Percentiles rank a stretch among this genome's conserved stretches.
Conservation (phyloP, 1,284 basidiomycete genomes). For the Ustilago trichophora region DNA sequence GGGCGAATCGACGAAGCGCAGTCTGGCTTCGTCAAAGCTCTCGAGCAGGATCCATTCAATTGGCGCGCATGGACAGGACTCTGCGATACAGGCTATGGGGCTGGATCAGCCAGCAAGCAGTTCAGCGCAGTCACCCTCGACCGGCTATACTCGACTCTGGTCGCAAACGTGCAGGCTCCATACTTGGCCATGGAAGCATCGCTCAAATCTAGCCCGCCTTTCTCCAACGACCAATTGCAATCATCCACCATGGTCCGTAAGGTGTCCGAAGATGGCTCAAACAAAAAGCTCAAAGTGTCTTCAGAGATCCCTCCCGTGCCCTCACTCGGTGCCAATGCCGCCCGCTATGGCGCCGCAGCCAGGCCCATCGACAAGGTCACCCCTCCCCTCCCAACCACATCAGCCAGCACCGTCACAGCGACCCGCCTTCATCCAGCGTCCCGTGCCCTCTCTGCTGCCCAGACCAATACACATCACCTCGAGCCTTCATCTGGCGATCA, state of each 20-base stretch:
- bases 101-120: slow-evolving; percentile 9
- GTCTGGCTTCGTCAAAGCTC: slow-evolving; percentile 32
- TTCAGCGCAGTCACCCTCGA: slow-evolving; percentile 14
- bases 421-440: slow-evolving; percentile 35
- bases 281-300: slow-evolving; percentile 44
- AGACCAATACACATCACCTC: slow-evolving; percentile 30
- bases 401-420: slow-evolving; percentile 27
- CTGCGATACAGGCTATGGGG: slow-evolving; percentile 50
- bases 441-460: slow-evolving; percentile 29
- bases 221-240: slow-evolving; percentile 7
- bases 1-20: slow-evolving; percentile 44
- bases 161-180: slow-evolving; percentile 14
- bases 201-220: slow-evolving; percentile 11
- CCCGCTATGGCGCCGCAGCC: not conserved
- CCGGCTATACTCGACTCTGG: slow-evolving; percentile 14
- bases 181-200: slow-evolving; percentile 17
- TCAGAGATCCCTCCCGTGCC: slow-evolving; percentile 28
- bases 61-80: slow-evolving; percentile 60
- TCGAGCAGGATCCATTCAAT: slow-evolving; percentile 50
- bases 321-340: slow-evolving; percentile 2
- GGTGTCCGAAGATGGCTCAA: slow-evolving; percentile 37
- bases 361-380: slow-evolving; percentile 22
- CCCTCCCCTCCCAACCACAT: slow-evolving; percentile 30
- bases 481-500: slow-evolving; percentile 12
- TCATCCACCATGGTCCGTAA: slow-evolving; percentile 28